Evolutionary conservation across 1,139 yeast species (phyloP), one percentile per base, ranked within the genome.

Genomic region (Zygosaccharomyces sapae): DNA sequence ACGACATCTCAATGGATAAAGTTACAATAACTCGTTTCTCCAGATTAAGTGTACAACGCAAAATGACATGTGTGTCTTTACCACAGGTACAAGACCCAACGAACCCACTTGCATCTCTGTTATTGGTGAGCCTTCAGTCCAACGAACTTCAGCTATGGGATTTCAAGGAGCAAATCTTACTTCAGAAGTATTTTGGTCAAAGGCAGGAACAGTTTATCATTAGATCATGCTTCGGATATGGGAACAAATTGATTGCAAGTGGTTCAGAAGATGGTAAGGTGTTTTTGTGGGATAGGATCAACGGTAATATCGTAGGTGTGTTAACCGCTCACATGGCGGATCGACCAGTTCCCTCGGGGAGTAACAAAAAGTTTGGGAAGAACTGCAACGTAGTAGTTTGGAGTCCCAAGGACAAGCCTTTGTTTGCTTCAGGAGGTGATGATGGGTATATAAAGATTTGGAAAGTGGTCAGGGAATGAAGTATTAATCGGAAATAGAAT

Each of bases 381-480:
- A 63, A 62, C 39, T 64, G 68, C 46, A 64, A 64, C 49, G 59
- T 60, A 16, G 94, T 89, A 4, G 80, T 83, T 50, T 89, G 95
- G 95, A 81, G 82, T 48, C 77, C 76, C 41, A 68, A 49, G 33
- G 64, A 61, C 48, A 80, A 80, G 25, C 69, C 73, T 37, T 66
- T 82, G 62, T 81, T 89, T 78, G 89, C 87, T 22, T 83, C 94
- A 30, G 94, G 89, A 13, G 87, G 95, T 13, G 97, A 89, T 65
- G 97, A 89, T 64, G 76, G 78, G 12, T 63, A 70, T 24, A 83
- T 83, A 1, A 80, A 78, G 55, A 71, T 84, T 4, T 84, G 90
- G 90, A 84, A 83, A 45, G 58, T 64, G 1, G 70, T 73, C 7
- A 55, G 61, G 44, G 58, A 53, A 10, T 55, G 46, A 46, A 8